Base-by-base conservation (phyloP, 1,284 basidiomycete species). In the Leccinum griseonigrum region DNA sequence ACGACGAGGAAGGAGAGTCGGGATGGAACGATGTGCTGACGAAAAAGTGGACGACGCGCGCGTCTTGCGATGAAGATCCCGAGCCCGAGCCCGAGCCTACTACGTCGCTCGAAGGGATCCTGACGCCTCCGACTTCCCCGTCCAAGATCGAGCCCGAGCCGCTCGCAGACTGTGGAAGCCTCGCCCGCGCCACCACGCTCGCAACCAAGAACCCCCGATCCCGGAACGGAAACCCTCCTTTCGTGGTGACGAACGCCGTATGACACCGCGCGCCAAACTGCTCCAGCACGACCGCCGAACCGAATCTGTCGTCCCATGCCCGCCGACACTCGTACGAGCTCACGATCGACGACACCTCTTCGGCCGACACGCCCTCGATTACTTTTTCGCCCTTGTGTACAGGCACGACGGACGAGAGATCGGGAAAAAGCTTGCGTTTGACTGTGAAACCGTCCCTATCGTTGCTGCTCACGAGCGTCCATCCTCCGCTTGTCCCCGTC, bases 311-410 rank as follows among this genome's bases (percentile, higher is more conserved):
- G 70, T 97, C 95, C 95, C 95, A 97, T 53, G 84, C 80, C 72
- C 85, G 88, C 59, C 93, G 83, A 65, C 86, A 90, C 60, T 87
- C 85, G 26, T 86, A 85, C 60, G 91, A 87, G 6, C 84, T 83
- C 26, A 95, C 80, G 13, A 92, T 82, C 1, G 87, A 82, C 0
- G 86, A 88, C 14, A 97, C 80, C 71, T 99, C 97, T 69, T 98
- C 97, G 0, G 96, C 96, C 0, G 94, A 92, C 9, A 97, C 85
- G 1, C 97, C 96, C 72, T 98, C 92, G 54, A 99, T 90, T 63
- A 99, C 94, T 75, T 95, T 92, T 72, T 92, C 90, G 0, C 93
- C 94, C 63, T 90, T 90, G 71, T 96, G 91, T 4, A 98, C 87
- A 0, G 94, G 92, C 54, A 97, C 86, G 51, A 85, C 81, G 8